Conservation (phyloP, 257 asterid species). For the Petunia axillaris region DNA sequence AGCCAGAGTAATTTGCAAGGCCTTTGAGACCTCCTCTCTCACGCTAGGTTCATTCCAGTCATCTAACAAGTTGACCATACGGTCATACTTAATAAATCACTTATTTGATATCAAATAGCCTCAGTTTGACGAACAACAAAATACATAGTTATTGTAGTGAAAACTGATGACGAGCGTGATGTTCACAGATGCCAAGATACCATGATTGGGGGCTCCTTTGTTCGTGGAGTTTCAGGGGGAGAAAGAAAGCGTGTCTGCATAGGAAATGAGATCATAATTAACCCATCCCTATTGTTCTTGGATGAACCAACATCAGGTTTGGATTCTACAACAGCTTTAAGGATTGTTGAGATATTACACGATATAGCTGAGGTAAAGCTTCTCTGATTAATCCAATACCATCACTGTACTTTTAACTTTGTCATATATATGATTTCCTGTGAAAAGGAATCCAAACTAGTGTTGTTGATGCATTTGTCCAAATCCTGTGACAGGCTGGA, state of each 20-base stretch:
- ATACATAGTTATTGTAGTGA: background rate
- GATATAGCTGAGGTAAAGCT: conserved; percentile 75
- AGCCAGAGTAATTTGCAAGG: no score
- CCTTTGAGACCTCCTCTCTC: background rate
- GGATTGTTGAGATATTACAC: conserved; percentile 78
- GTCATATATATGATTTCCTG: background rate
- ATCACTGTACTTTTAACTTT: no score
- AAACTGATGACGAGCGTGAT: background rate
- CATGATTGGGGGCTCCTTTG: conserved; percentile 96
- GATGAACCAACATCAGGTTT: conserved; percentile 98
- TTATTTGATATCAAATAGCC: no score
- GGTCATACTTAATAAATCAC: no score
- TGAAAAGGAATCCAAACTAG: no score
- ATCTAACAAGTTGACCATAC: background rate
- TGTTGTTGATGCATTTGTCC: background rate
- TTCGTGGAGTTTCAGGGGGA: conserved; percentile 98
- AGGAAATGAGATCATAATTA: conserved; percentile 88
- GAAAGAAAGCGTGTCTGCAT: conserved; percentile 94
- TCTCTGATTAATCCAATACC: background rate
- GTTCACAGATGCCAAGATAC: conserved; percentile 86
- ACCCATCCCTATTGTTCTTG: conserved; percentile 84
- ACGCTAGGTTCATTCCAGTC: background rate
- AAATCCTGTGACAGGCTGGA: conserved; percentile 59
- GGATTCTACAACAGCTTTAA: conserved; percentile 95
- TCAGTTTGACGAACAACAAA: background rate